These are phyloP conservation scores for Diaporthe helianthi DNA, from an alignment of 2,329 filamentous ascomycete genomes.

Conservation along the genomic window DNA sequence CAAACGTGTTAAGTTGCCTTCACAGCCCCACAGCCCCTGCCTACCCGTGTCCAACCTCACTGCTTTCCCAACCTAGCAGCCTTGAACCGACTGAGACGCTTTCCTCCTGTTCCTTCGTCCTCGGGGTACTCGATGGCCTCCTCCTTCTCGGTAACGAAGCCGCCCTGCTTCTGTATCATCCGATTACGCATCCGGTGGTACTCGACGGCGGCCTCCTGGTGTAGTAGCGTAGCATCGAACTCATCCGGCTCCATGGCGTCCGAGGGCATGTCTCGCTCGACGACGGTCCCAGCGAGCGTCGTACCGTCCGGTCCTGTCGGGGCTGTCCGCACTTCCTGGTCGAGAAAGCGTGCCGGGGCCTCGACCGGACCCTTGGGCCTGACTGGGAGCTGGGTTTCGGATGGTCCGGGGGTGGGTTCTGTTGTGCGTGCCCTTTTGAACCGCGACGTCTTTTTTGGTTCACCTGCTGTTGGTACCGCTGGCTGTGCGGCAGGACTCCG, in stretches of 20 bases:
- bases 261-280: constrained; percentile 58
- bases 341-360: constrained; percentile 49
- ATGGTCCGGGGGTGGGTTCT: constrained; percentile 31
- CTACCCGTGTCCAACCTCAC: constrained; percentile 38
- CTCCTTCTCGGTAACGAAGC: constrained; percentile 77
- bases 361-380: constrained; percentile 51
- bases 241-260: constrained; percentile 61
- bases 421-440: constrained; percentile 55
- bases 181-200: constrained; percentile 84
- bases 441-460: constrained; percentile 54
- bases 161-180: constrained; percentile 83
- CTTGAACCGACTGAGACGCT: constrained; percentile 76
- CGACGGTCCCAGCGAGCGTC: constrained; percentile 65
- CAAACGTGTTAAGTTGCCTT: not conserved
- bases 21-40: not conserved
- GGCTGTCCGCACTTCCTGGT: constrained; percentile 43
- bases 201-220: constrained; percentile 80
- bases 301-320: constrained; percentile 59
- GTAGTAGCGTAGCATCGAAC: constrained; percentile 74
- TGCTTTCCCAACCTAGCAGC: constrained; percentile 68
- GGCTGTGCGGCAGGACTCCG: constrained; percentile 36
- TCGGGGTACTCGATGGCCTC: constrained; percentile 71
- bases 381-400: constrained; percentile 7
- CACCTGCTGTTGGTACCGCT: constrained; percentile 31
- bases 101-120: constrained; percentile 64